phyloP scores from a whole-genome alignment of 1,139 yeast species.

The Kodamaea sp. region DNA sequence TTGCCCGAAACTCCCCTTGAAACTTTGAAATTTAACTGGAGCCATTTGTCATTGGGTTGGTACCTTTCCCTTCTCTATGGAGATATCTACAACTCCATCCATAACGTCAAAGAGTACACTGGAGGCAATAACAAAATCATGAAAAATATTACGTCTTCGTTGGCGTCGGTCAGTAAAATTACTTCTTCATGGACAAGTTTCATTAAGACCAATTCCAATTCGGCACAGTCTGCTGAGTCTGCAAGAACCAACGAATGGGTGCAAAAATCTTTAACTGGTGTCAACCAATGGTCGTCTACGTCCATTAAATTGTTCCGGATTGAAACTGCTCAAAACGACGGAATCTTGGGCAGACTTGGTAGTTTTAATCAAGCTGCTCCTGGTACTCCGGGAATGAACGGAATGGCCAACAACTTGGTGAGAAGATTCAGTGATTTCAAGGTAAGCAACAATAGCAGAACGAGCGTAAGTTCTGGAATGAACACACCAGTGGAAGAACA shows the following conservation, averaged over 20 bases:
- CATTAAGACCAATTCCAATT: slow-evolving; percentile 16
- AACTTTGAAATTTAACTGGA: slow-evolving; percentile 62
- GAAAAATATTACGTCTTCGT: slow-evolving; percentile 40
- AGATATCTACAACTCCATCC: slow-evolving; percentile 53
- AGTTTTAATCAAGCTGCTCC: slow-evolving; percentile 25
- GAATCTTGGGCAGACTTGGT: slow-evolving; percentile 36
- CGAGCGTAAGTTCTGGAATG: slow-evolving; percentile 26
- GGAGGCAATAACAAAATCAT: slow-evolving; percentile 32
- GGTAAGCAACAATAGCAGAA: slow-evolving; percentile 24
- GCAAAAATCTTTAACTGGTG: slow-evolving; percentile 27
- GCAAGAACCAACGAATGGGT: slow-evolving; percentile 22
- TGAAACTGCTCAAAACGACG: slow-evolving; percentile 39
- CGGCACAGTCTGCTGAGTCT: slow-evolving; percentile 4
- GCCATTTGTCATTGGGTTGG: slow-evolving; percentile 71
- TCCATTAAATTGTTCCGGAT: slow-evolving; percentile 60
- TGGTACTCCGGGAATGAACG: slow-evolving; percentile 45
- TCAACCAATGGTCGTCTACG: slow-evolving; percentile 67
- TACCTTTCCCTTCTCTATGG: slow-evolving; percentile 70
- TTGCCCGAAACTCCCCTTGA: slow-evolving; percentile 44
- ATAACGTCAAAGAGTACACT: slow-evolving; percentile 21
- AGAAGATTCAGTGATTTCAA: slow-evolving; percentile 51
- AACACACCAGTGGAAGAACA: slow-evolving; percentile 36
- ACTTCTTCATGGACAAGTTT: slow-evolving; percentile 43
- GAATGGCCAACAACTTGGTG: slow-evolving; percentile 50
- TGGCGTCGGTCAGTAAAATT: slow-evolving; percentile 47